phyloP scores from a whole-genome alignment of 257 asterid genomes.

The Henckelia pumila region DNA sequence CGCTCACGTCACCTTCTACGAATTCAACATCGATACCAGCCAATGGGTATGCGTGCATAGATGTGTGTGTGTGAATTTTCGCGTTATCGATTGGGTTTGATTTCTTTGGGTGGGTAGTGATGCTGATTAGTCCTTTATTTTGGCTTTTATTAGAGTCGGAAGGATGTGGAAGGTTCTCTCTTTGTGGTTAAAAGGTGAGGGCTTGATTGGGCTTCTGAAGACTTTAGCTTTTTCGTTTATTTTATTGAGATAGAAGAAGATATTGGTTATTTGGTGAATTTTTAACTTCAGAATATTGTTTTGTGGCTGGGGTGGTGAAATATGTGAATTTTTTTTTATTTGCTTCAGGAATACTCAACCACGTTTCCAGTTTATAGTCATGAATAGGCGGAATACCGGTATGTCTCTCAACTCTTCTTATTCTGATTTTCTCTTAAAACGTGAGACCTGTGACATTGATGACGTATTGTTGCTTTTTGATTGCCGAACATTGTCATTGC shows the following conservation, averaged over 20 bases:
- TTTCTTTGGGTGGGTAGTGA: not conserved
- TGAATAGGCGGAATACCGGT: conserved; percentile 81
- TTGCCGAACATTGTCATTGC: conserved; percentile 4
- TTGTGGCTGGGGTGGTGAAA: conserved; percentile 9
- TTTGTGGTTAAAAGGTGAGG: conserved; percentile 86
- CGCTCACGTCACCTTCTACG: conserved; percentile 74
- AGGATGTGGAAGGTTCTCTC: conserved; percentile 90
- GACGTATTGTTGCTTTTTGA: conserved; percentile 7
- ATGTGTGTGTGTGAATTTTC: not conserved
- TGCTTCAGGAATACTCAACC: conserved; percentile 71
- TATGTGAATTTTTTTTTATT: conserved; percentile 13
- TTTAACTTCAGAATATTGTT: not conserved
- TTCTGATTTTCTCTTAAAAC: conserved; percentile 9
- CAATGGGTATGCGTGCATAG: conserved; percentile 62
- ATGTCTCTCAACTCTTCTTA: conserved; percentile 16
- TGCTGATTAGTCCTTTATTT: conserved; percentile 17
- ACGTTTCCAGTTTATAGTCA: conserved; percentile 78
- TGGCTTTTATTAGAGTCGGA: conserved; percentile 69
- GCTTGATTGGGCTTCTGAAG: conserved; percentile 5
- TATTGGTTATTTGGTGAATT: conserved; percentile 26
- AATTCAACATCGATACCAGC: conserved; percentile 55
- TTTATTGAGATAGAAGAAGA: conserved; percentile 8
- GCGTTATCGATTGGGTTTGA: conserved; percentile 5
- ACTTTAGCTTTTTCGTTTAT: not conserved
- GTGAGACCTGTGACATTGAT: conserved; percentile 1